Evolutionary conservation across 768 basidiomycete species (phyloP), one percentile per base, ranked within the genome.

Genomic region (Crassisporium funariophilum): DNA sequence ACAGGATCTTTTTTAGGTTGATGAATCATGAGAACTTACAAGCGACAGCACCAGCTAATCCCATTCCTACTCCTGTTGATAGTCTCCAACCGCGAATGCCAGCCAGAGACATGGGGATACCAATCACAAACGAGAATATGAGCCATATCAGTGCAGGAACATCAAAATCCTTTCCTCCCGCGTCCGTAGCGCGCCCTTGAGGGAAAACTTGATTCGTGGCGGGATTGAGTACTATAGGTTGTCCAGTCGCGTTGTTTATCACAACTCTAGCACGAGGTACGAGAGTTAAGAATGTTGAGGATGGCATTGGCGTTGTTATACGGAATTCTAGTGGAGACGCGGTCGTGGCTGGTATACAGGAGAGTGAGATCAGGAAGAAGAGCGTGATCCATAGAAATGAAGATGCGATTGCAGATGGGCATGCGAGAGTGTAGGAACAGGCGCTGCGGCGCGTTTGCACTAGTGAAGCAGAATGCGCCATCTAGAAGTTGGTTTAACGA

Each of bases 151-250:
- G 35, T 1, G 83, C 80, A 17, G 79, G 63, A 2, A 66, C 46
- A 37, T 72, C 68, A 53, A 78, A 79, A 6, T 66, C 63, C 4
- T 39, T 42, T 5, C 85, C 84, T 22, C 76, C 69, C 6, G 83
- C 85, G 56, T 87, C 85, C 2, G 81, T 70, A 2, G 77, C 84
- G 4, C 68, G 46, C 0, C 78, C 78, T 60, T 87, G 85, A 4
- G 74, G 65, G 7, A 84, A 70, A 19, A 61, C 47, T 39, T 66
- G 54, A n/a, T 65, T 63, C 0, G 80, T 78, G 19, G 35, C 22
- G 5, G 79, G 63, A 52, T 81, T 70, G 52, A 79, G 69, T 13
- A 83, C 73, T 42, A 63, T 35, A 2, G 66, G 67, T 17, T 63
- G 67, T 11, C 81, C 82, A 34, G 68, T 63, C 4, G 49, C 47